These are phyloP conservation scores for Betula pendula DNA, from an alignment of 306 rosid genomes.

Conservation along the genomic window DNA sequence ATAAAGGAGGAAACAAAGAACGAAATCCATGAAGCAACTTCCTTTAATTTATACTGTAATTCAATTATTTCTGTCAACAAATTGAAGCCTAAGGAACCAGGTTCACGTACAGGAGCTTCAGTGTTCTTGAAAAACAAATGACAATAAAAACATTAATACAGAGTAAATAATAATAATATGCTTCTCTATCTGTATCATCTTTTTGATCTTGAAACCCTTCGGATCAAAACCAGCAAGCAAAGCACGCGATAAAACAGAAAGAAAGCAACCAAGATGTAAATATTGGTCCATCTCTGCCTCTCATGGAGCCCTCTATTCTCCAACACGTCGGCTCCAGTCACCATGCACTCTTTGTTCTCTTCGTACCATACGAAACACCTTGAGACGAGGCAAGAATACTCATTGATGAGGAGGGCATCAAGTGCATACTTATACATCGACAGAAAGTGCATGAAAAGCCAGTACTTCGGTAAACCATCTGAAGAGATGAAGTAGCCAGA, in stretches of 20 bases:
- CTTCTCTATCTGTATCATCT: slow-evolving; percentile 22
- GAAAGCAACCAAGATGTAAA: slow-evolving; percentile 72
- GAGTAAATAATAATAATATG: not conserved
- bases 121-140: not conserved
- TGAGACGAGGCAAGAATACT: slow-evolving; percentile 65
- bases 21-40: slow-evolving; percentile 25
- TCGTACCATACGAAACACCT: slow-evolving; percentile 77
- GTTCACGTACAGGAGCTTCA: slow-evolving; percentile 1
- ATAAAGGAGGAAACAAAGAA: not conserved
- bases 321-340: slow-evolving; percentile 72
- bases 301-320: slow-evolving; percentile 60
- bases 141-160: not conserved
- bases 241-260: slow-evolving; percentile 78
- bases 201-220: slow-evolving; percentile 85
- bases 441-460: slow-evolving; percentile 86
- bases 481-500: slow-evolving; percentile 79
- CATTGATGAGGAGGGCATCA: slow-evolving; percentile 82
- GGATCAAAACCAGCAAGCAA: slow-evolving; percentile 69
- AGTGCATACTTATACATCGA: slow-evolving; percentile 92
- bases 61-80: slow-evolving; percentile 15
- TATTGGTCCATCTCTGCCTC: slow-evolving; percentile 69
- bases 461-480: slow-evolving; percentile 64
- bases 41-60: slow-evolving; percentile 23
- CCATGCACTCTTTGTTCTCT: slow-evolving; percentile 63
- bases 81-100: slow-evolving; percentile 15